Base-by-base conservation (phyloP, 2,329 filamentous ascomycete genomes). In the Leptographium galeiforme region DNA sequence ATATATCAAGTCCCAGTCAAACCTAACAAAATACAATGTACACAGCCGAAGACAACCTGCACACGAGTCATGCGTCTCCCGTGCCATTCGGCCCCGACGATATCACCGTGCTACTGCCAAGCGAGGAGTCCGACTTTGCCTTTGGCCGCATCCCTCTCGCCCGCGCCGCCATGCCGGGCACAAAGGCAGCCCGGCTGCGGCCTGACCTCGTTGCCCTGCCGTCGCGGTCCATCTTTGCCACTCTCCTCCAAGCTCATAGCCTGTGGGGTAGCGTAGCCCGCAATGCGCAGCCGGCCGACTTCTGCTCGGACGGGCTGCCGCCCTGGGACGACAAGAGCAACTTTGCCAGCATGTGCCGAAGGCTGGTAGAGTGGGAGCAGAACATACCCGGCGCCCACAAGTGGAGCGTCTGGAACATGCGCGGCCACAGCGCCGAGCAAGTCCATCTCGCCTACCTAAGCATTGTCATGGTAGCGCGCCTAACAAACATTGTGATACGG, bases 51-150 rank as follows among this genome's bases (percentile, higher is more conserved):
- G 64, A 66, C 52, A 67, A 67, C 53, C 58, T 68, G 2, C 62
- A 67, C 55, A 63, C 66, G 2, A 62, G 64, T 11, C 61, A 63
- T 53, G 63, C 60, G 6, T 61, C 62, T 0, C 64, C 65, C 1
- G 59, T 59, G 0, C 60, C 65, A 1, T 68, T 69, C 48, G 57
- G 63, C 11, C 55, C 62, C 0, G 57, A 59, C 18, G 67, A 68
- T 48, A 66, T 68, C 53, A 67, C 66, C 0, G 62, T 62, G 2
- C 55, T 66, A 16, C 55, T 68, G 12, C 67, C 66, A 2, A 65
- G 66, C 51, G 60, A 64, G 16, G 66, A 69, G 54, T 56, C 55
- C 16, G 66, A 69, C 46, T 69, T 69, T 55, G 62, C 65, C 7
- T 68, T 68, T 56, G 66, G 66, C 13, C 50, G 53, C 3, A 48